A percentile compares a stretch with the other conserved stretches of the same genome.
Conservation (phyloP, 2,329 filamentous ascomycete species). For the Cladobotryum protrusum region DNA sequence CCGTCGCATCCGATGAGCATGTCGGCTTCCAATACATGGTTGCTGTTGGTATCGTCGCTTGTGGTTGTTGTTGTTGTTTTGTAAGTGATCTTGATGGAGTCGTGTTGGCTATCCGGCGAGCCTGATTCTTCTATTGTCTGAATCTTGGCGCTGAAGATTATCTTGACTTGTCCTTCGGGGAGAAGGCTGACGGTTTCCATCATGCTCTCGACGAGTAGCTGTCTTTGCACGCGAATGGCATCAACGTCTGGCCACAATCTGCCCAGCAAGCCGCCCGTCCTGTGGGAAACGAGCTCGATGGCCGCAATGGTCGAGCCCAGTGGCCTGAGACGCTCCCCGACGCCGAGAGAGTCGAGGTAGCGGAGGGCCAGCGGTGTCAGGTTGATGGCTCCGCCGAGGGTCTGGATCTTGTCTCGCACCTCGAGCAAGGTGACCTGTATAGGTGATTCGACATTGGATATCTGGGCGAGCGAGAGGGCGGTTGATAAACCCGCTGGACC, state of each 20-base stretch:
- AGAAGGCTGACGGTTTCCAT: constrained; percentile 12
- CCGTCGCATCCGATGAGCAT: constrained; percentile 33
- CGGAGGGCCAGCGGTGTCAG: constrained; percentile 41
- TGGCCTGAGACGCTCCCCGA: constrained; percentile 20
- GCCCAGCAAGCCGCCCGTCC: constrained; percentile 20
- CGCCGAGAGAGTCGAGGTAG: constrained; percentile 35
- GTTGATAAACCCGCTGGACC: constrained; percentile 32
- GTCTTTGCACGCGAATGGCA: constrained; percentile 22
- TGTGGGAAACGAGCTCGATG: constrained; percentile 24
- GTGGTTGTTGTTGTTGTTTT: background rate
- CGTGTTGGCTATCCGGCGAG: background rate
- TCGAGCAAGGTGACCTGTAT: constrained; percentile 38
- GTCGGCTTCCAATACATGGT: constrained; percentile 16
- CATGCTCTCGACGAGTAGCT: constrained; percentile 21
- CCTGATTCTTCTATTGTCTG: constrained; percentile 13
- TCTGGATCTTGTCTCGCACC: constrained; percentile 37
- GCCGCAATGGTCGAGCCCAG: constrained; percentile 14
- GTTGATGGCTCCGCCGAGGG: constrained; percentile 40
- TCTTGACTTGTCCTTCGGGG: constrained; percentile 8
- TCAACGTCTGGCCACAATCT: constrained; percentile 20
- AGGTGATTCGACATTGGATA: background rate
- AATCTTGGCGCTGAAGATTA: constrained; percentile 16
- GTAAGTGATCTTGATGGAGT: constrained; percentile 3
- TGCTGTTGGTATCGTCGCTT: background rate
- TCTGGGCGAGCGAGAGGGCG: constrained; percentile 18